These are phyloP conservation scores for Starmerella geochares DNA, from an alignment of 805 yeast genomes.

Conservation along the genomic window DNA sequence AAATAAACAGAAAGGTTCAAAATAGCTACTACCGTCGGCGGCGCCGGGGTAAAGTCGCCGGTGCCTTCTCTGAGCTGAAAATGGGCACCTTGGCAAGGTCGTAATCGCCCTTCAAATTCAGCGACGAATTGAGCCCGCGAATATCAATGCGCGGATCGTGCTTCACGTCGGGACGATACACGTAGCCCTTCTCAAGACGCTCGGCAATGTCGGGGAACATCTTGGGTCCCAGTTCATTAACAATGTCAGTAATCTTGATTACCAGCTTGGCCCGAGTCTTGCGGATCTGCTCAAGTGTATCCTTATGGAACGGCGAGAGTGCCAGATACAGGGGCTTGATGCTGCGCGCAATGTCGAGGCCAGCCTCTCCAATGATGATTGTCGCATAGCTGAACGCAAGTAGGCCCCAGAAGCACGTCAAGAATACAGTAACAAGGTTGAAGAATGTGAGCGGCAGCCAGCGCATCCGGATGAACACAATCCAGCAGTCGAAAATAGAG, in stretches of 20 bases:
- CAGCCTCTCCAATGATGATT: constrained; percentile 80
- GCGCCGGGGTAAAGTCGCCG: constrained; percentile 11
- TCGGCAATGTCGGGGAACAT: constrained; percentile 70
- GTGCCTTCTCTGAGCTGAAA: constrained; percentile 22
- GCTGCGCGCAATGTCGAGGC: constrained; percentile 78
- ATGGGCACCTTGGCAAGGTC: constrained; percentile 26
- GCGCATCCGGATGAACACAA: constrained; percentile 30
- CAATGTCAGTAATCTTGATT: constrained; percentile 63
- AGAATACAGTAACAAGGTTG: constrained; percentile 16
- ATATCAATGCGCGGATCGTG: constrained; percentile 26
- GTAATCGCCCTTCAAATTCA: constrained; percentile 23
- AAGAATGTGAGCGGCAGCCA: constrained; percentile 21
- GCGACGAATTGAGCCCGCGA: constrained; percentile 19
- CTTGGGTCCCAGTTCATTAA: constrained; percentile 73
- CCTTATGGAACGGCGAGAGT: constrained; percentile 31
- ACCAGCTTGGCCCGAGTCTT: constrained; percentile 52
- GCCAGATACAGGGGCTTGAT: constrained; percentile 63
- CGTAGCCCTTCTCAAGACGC: constrained; percentile 21
- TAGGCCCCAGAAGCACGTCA: constrained; percentile 18
- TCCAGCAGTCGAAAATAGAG: constrained; percentile 41
- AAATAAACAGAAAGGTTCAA: background rate
- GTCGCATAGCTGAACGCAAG: constrained; percentile 70
- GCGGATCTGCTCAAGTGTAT: constrained; percentile 45
- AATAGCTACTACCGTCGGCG: background rate
- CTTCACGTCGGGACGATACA: constrained; percentile 9